Evolutionary conservation across 2,329 filamentous ascomycete genomes (phyloP).

Genomic region (Sporothrix humicola): DNA sequence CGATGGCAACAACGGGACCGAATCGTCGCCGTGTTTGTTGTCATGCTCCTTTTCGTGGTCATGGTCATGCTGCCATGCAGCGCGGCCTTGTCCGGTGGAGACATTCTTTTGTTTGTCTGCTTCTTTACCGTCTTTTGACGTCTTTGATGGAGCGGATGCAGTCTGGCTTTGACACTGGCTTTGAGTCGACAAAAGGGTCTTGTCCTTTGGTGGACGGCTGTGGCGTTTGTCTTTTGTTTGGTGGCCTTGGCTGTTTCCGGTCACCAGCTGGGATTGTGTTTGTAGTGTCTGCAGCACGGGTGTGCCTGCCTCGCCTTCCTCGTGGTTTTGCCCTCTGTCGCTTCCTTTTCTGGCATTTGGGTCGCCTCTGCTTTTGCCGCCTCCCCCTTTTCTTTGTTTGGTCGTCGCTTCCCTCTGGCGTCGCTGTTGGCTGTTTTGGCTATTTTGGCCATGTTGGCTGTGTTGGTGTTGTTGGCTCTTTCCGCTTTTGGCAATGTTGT

Average conservation of each 20-base stretch:
- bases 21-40: background rate
- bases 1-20: background rate
- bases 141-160: background rate
- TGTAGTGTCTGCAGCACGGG: background rate
- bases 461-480: background rate
- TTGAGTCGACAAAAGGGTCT: background rate
- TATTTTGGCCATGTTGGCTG: background rate
- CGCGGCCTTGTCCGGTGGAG: background rate
- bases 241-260: conserved; percentile 25
- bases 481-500: conserved; percentile 1
- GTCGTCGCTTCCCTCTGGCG: background rate
- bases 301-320: conserved; percentile 9
- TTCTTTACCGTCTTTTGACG: background rate
- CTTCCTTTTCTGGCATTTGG: background rate
- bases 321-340: background rate
- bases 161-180: background rate
- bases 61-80: conserved; percentile 8
- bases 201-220: conserved; percentile 2
- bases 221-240: conserved; percentile 2
- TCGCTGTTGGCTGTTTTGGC: background rate
- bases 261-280: background rate
- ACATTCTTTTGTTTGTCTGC: background rate
- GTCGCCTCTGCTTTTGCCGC: conserved; percentile 5
- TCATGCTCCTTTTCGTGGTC: background rate
- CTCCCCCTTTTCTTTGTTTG: conserved; percentile 3